Evolutionary conservation across 805 yeast species (phyloP).

Genomic region (Candida nitratophila): DNA sequence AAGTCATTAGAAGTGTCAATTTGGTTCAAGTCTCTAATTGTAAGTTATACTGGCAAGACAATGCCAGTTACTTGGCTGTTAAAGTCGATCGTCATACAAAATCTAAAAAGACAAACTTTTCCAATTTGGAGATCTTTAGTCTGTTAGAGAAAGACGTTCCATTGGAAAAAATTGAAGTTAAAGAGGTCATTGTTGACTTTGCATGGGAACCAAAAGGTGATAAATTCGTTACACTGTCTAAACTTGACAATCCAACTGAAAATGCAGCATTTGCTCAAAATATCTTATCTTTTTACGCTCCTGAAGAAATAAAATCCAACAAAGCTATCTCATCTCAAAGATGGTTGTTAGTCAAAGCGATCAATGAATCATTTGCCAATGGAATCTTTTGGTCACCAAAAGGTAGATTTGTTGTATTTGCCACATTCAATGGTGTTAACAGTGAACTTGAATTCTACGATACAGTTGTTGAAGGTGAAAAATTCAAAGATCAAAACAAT

Average conservation of each 20-base stretch:
- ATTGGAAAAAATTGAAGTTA: conserved; percentile 88
- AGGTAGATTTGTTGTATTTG: conserved; percentile 73
- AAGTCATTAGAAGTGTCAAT: conserved; percentile 83
- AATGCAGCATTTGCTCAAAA: conserved; percentile 64
- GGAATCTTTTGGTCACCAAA: conserved; percentile 83
- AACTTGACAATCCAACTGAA: conserved; percentile 41
- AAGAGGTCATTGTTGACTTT: conserved; percentile 79
- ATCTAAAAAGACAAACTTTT: conserved; percentile 84
- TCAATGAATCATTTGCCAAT: conserved; percentile 61
- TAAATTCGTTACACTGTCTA: conserved; percentile 74
- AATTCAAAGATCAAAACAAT: conserved; percentile 31
- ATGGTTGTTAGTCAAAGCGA: conserved; percentile 44
- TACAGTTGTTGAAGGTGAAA: conserved; percentile 68
- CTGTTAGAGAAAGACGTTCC: conserved; percentile 85
- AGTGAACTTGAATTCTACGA: conserved; percentile 84
- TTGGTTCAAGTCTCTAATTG: conserved; percentile 92
- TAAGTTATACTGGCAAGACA: conserved; percentile 89
- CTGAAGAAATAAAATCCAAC: conserved; percentile 48
- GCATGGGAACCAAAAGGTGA: conserved; percentile 96
- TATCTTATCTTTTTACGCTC: conserved; percentile 68
- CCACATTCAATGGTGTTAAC: conserved; percentile 31
- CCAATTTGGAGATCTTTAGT: conserved; percentile 88
- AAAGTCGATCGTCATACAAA: conserved; percentile 96
- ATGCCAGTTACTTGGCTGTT: conserved; percentile 78
- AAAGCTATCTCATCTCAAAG: conserved; percentile 17